Evolutionary conservation across 306 rosid genomes (phyloP), one percentile per base, ranked within the genome.

Genomic region (Cajanus cajan): DNA sequence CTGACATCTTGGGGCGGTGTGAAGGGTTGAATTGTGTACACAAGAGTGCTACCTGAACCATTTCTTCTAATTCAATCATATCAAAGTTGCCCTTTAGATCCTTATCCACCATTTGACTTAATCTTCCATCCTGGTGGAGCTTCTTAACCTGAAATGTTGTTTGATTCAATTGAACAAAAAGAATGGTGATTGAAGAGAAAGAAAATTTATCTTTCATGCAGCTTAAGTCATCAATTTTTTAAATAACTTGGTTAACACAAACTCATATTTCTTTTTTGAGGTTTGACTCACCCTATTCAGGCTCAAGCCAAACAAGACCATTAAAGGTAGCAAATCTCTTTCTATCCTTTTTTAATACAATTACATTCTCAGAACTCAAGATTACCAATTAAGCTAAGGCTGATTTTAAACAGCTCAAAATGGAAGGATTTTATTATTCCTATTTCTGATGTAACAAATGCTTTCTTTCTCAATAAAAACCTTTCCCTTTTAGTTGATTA

Each of bases 1-100:
- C 99, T 0, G 97, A 96, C 99, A 93, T 91, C 82, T 90, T 96
- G 5, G 99, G 99, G 43, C 98, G 92, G 85, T 90, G 86, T 31
- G 86, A 82, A 43, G 99, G 99, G 82, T 89, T 96, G 78, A 96
- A 96, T 55, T 91, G 96, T 79, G 99, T 96, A 18, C 98, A 90
- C 43, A 96, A 73, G 61, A 96, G 90, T 25, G 99, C 94, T 70
- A 96, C 97, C 80, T 91, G 98, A 82, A 93, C 97, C 92, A 96
- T 96, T 83, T 96, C 99, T 75, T 90, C 97, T 65, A 96, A 68
- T 73, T 96, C 99, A 51, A 93, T 72, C 82, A 85, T 51, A 85
- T 93, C 97, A 21, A 82, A 90, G 37, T 86, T 89, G 0, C 90
- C 89, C 83, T 83, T 91, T 8, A 96, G 84, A 87, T 89, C 99